Percentiles rank a stretch among this genome's conserved stretches.
These are phyloP conservation scores for Rhododendron williamsianum DNA, from an alignment of 148 eudicot species.

Conservation along the genomic window DNA sequence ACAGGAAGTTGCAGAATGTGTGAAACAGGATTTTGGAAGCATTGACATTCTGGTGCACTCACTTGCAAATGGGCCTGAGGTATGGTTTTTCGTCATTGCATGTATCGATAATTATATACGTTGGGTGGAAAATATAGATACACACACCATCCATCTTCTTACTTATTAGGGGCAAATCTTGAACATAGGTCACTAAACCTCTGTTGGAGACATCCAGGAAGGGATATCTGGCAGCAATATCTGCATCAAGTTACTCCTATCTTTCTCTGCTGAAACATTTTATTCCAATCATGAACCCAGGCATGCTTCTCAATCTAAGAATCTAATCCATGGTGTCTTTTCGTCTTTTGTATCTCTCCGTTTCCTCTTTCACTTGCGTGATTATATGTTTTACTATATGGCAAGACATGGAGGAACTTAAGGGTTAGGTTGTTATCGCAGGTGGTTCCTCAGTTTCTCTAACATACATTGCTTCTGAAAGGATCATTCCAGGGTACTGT, in stretches of 20 bases:
- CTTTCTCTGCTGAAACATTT: constrained; percentile 84
- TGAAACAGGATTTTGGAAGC: constrained; percentile 84
- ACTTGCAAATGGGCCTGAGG: constrained; percentile 98
- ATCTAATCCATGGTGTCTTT: not conserved
- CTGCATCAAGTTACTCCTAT: constrained; percentile 96
- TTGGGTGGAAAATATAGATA: not conserved
- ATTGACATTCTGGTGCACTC: constrained; percentile 95
- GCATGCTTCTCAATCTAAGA: constrained; percentile 30
- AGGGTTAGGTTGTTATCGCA: not conserved
- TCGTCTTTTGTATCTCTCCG: not conserved
- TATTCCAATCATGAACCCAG: constrained; percentile 91
- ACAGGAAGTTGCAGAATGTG: constrained; percentile 83
- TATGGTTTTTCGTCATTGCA: not conserved
- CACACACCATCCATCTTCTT: constrained; percentile 4
- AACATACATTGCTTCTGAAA: constrained; percentile 94
- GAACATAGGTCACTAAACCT: constrained; percentile 75
- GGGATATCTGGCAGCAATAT: constrained; percentile 90
- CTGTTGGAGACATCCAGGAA: constrained; percentile 84
- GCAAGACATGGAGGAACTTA: not conserved
- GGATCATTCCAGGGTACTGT: constrained; percentile 84
- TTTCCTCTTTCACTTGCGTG: not conserved
- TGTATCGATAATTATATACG: not conserved
- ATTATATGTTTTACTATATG: not conserved
- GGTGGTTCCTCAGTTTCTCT: constrained; percentile 68
- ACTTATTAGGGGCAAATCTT: constrained; percentile 8